These are phyloP conservation scores for Chionographis japonica DNA, from an alignment of 106 monocot genomes.

Conservation along the genomic window DNA sequence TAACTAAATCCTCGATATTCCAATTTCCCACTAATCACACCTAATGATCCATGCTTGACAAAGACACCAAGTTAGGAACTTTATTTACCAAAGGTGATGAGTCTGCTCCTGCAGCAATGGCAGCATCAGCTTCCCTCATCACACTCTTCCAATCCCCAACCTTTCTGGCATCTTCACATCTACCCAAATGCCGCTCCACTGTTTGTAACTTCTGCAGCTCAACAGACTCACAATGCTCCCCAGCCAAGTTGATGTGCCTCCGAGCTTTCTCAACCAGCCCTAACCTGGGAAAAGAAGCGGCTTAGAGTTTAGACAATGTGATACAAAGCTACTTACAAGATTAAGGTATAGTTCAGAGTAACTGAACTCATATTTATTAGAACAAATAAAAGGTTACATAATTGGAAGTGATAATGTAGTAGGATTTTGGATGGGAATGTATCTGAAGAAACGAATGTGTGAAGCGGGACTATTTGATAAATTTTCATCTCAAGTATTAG, in stretches of 20 bases:
- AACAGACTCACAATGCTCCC: slow-evolving; percentile 34
- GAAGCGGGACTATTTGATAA: too few relatives aligned
- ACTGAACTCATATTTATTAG: too few relatives aligned
- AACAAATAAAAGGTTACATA: too few relatives aligned
- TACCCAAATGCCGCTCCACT: slow-evolving; percentile 53
- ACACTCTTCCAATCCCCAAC: slow-evolving; percentile 75
- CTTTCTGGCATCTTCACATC: slow-evolving; percentile 47
- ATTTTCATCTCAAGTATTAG: too few relatives aligned
- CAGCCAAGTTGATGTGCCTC: slow-evolving; percentile 36
- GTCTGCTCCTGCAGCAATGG: slow-evolving; percentile 69
- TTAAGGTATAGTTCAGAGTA: too few relatives aligned
- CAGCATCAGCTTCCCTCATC: slow-evolving; percentile 68
- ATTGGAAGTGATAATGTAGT: too few relatives aligned
- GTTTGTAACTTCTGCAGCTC: slow-evolving; percentile 69
- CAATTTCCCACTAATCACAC: not conserved
- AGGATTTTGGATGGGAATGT: too few relatives aligned
- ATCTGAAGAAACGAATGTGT: too few relatives aligned
- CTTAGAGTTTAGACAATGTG: too few relatives aligned
- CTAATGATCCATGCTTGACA: not conserved
- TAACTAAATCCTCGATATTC: not conserved
- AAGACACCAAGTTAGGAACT: not conserved
- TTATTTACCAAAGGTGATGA: slow-evolving; percentile 56
- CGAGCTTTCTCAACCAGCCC: slow-evolving; percentile 66
- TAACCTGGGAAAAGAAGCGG: slow-evolving; percentile 34
- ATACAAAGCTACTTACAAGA: not conserved